phyloP scores from a whole-genome alignment of 1,284 basidiomycete species.

The Inonotus hispidus region DNA sequence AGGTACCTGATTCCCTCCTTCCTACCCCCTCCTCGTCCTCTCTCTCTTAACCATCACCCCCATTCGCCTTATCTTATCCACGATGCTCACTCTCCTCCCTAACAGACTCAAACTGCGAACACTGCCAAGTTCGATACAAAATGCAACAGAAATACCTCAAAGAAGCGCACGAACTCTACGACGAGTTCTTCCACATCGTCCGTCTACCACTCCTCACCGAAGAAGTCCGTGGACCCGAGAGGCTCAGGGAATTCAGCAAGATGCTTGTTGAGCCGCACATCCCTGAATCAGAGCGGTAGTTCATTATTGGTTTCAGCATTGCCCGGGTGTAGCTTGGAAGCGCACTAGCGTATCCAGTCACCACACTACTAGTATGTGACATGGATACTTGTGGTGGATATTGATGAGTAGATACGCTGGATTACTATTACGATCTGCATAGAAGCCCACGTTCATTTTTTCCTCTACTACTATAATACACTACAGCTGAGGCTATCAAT shows the following conservation, averaged over 20 bases:
- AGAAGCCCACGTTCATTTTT: too few relatives aligned
- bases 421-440: too few relatives aligned
- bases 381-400: too few relatives aligned
- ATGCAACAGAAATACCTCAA: conserved; percentile 98
- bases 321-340: not conserved
- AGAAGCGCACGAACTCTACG: conserved; percentile 93
- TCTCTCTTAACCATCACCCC: not conserved
- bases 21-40: not conserved
- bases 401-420: too few relatives aligned
- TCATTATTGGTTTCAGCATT: not conserved
- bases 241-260: conserved; percentile 85
- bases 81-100: not conserved
- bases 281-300: conserved; percentile 22
- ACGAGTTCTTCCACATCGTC: conserved; percentile 95
- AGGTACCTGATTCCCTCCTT: conserved; percentile 46
- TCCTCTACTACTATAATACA: not conserved
- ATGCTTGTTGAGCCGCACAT: conserved; percentile 71
- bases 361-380: too few relatives aligned
- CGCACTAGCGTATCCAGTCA: not conserved
- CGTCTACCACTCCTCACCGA: conserved; percentile 92
- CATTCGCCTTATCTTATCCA: not conserved
- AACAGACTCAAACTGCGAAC: conserved; percentile 86
- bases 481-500: not conserved
- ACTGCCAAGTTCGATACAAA: conserved; percentile 89
- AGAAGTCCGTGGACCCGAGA: conserved; percentile 93